Evolutionary conservation across 768 basidiomycete genomes (phyloP), one percentile per base, ranked within the genome.

Genomic region (Termitomyces sp.): DNA sequence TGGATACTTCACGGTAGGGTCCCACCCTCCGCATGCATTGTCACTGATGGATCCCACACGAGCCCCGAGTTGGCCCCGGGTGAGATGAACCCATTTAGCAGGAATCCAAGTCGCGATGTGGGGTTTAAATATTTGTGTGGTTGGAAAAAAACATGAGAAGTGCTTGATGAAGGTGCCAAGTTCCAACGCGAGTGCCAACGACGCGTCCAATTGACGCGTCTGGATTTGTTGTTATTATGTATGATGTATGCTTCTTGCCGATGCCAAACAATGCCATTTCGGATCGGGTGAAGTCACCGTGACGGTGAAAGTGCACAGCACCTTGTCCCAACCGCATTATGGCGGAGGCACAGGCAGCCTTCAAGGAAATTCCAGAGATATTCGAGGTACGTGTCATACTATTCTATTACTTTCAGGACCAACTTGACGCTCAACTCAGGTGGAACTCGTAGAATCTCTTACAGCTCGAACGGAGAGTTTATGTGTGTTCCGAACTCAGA

Each of bases 321-420:
- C 20, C 35, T 55, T 38, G 32, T 33, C 22, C 15, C 50, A n/a
- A 60, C 64, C 38, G 53, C 63, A 58, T 11, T 36, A 85, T 85
- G 84, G 76, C 87, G 54, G 90, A 63, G 55, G 90, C 59, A 50
- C 64, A 91, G 71, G 85, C 89, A 60, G 80, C 87, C 58, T 92
- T 92, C 81, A 92, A 91, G 74, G 96, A 99, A 75, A 85, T 98
- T 56, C 96, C 96, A 46, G 97, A 99, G 76, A 85, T 98, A 70
- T 96, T 96, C 67, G 97, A 98, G 84, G 96, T 94, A 55, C 55
- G 83, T 57, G 20, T 33, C 3, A 4, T 36, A 22, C 45, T 55
- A 7, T 8, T 12, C 11, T 36, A 12, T 36, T 12, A 28, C 7
- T 12, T 46, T 12, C 54, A 13, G 18, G 12, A 42, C 7, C 61